Evolutionary conservation across 768 basidiomycete species (phyloP).

Genomic region (Flagelloscypha sp.): DNA sequence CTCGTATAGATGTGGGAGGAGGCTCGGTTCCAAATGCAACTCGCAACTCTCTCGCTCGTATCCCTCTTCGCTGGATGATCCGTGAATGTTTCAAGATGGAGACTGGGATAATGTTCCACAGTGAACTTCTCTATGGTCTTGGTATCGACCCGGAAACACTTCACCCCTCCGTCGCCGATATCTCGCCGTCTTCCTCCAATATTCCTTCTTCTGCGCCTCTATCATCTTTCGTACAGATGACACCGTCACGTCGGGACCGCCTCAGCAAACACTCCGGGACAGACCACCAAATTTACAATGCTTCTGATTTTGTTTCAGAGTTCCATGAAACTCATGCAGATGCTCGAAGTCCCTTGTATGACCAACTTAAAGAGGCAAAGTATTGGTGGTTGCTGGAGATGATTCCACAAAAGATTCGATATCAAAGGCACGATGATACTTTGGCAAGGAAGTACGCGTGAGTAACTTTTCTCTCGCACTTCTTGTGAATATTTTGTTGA

Average conservation of each 20-base stretch:
- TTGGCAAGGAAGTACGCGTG: slow-evolving; percentile 31
- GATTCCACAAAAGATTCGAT: slow-evolving; percentile 31
- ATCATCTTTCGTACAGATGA: slow-evolving; percentile 7
- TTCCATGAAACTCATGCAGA: slow-evolving; percentile 59
- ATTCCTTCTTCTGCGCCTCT: slow-evolving; percentile 15
- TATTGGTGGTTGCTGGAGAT: slow-evolving; percentile 65
- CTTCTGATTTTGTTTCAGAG: slow-evolving; percentile 31
- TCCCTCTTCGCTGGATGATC: slow-evolving; percentile 73
- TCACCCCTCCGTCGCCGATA: slow-evolving; percentile 33
- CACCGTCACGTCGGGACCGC: not conserved
- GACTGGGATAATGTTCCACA: slow-evolving; percentile 54
- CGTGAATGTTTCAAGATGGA: slow-evolving; percentile 50
- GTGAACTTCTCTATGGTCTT: slow-evolving; percentile 33
- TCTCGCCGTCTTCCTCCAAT: slow-evolving; percentile 27
- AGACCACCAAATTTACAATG: slow-evolving; percentile 4
- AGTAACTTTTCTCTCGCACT: slow-evolving; percentile 9
- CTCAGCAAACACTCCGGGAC: not conserved
- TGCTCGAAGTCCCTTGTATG: slow-evolving; percentile 40
- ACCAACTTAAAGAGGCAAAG: slow-evolving; percentile 41
- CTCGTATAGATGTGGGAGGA: slow-evolving; percentile 58
- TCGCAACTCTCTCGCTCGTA: slow-evolving; percentile 55
- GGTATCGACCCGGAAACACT: slow-evolving; percentile 40
- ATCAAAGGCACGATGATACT: slow-evolving; percentile 31
- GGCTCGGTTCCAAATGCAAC: slow-evolving; percentile 53
- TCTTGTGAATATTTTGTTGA: not conserved